Conservation (phyloP, 2,329 filamentous ascomycete genomes). For the Sphaerulina musiva region DNA sequence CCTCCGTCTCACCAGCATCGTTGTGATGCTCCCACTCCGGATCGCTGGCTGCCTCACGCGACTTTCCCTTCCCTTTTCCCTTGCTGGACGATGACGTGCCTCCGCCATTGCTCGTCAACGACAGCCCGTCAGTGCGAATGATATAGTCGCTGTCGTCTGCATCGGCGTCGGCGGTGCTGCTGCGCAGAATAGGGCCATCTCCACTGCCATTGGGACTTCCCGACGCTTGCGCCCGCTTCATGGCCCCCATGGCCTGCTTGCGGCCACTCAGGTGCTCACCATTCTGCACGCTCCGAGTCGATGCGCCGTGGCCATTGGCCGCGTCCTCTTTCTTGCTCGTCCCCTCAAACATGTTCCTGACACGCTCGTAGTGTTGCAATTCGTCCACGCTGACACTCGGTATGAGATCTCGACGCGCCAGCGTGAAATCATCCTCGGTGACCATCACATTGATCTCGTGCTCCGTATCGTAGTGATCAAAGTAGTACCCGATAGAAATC, state of each 20-base stretch:
- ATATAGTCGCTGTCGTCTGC: slow-evolving; percentile 37
- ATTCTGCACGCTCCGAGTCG: neutral
- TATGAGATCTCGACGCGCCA: slow-evolving; percentile 78
- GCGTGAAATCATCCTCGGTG: slow-evolving; percentile 77
- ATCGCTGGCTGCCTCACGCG: slow-evolving; percentile 18
- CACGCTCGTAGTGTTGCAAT: slow-evolving; percentile 80
- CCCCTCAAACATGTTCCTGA: slow-evolving; percentile 76
- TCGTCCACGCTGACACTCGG: slow-evolving; percentile 90
- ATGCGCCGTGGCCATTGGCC: slow-evolving; percentile 19
- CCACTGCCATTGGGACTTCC: slow-evolving; percentile 11
- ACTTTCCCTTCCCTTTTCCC: slow-evolving; percentile 34
- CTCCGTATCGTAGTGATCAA: slow-evolving; percentile 79
- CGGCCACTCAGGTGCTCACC: slow-evolving; percentile 2
- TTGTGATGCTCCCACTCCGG: slow-evolving; percentile 22
- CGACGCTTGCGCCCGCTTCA: slow-evolving; percentile 15
- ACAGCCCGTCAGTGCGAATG: slow-evolving; percentile 36
- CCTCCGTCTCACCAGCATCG: slow-evolving; percentile 34
- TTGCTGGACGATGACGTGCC: slow-evolving; percentile 23
- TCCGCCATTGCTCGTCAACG: slow-evolving; percentile 29
- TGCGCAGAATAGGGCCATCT: neutral
- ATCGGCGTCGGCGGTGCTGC: slow-evolving; percentile 17
- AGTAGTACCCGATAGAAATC: slow-evolving; percentile 86
- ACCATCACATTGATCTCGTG: slow-evolving; percentile 85
- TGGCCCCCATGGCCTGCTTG: slow-evolving; percentile 12
- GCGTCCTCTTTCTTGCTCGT: slow-evolving; percentile 38